phyloP scores from a whole-genome alignment of 2,329 filamentous ascomycete species.

The Paracamarosporium sp. region DNA sequence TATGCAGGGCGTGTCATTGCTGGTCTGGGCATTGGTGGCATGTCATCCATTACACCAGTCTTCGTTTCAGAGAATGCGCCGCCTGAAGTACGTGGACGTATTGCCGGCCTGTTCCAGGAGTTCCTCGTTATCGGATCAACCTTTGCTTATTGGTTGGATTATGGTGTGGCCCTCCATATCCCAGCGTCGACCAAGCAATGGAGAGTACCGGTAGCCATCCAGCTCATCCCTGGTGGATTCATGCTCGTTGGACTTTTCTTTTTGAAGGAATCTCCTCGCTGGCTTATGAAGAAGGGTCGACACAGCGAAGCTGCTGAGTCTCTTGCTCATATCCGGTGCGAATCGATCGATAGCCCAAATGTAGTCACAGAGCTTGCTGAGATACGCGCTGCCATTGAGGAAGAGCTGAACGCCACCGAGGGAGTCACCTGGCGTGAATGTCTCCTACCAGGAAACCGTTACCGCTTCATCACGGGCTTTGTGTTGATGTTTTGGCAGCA shows the following conservation, averaged over 20 bases:
- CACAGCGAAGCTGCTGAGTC: conserved; percentile 58
- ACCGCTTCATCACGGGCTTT: conserved; percentile 46
- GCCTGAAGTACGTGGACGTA: conserved; percentile 62
- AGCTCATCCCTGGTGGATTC: conserved; percentile 49
- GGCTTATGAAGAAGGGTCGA: conserved; percentile 63
- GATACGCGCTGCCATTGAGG: conserved; percentile 50
- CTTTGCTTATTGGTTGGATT: conserved; percentile 45
- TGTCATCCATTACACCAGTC: conserved; percentile 62
- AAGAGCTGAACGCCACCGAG: conserved; percentile 49
- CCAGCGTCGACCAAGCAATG: conserved; percentile 59
- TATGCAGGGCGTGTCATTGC: conserved; percentile 59
- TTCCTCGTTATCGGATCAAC: conserved; percentile 66
- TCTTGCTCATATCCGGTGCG: conserved; percentile 47
- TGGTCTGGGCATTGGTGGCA: conserved; percentile 60
- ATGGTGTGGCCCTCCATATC: conserved; percentile 43
- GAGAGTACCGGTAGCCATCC: conserved; percentile 52
- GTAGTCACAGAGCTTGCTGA: conserved; percentile 45
- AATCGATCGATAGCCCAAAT: conserved; percentile 22
- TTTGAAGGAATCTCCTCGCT: conserved; percentile 67
- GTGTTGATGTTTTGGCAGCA: conserved; percentile 51
- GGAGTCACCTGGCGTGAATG: conserved; percentile 52
- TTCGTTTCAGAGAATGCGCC: conserved; percentile 64
- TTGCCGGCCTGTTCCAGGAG: conserved; percentile 66
- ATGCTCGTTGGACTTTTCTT: conserved; percentile 57
- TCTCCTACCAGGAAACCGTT: conserved; percentile 45